These are phyloP conservation scores for Teunomyces pallodes DNA, from an alignment of 805 yeast genomes.

Conservation along the genomic window DNA sequence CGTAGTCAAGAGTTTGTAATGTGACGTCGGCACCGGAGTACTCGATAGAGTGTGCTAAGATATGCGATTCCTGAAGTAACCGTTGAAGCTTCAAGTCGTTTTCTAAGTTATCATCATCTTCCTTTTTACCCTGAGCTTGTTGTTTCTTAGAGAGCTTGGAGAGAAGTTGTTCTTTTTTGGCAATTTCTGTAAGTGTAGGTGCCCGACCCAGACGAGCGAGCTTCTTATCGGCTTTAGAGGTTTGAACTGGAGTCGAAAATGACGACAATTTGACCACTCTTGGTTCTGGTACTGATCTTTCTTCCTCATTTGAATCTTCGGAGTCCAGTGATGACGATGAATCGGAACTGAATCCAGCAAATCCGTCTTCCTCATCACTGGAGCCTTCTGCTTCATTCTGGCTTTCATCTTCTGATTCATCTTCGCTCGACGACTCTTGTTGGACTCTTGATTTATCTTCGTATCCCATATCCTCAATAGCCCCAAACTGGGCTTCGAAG, in stretches of 20 bases:
- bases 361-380: slow-evolving; percentile 11
- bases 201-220: slow-evolving; percentile 61
- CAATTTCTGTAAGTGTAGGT: slow-evolving; percentile 40
- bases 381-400: slow-evolving; percentile 9
- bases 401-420: slow-evolving; percentile 20
- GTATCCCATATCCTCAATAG: slow-evolving; percentile 52
- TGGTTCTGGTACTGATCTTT: slow-evolving; percentile 24
- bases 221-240: slow-evolving; percentile 49
- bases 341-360: neutral
- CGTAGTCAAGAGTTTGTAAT: slow-evolving; percentile 57
- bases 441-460: slow-evolving; percentile 37
- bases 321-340: slow-evolving; percentile 1
- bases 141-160: slow-evolving; percentile 33
- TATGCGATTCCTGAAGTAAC: slow-evolving; percentile 69
- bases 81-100: slow-evolving; percentile 74
- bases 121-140: slow-evolving; percentile 33
- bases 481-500: slow-evolving; percentile 65
- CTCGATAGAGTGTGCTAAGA: slow-evolving; percentile 42
- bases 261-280: slow-evolving; percentile 47
- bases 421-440: slow-evolving; percentile 10
- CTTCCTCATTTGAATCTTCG: slow-evolving; percentile 12
- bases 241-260: slow-evolving; percentile 16
- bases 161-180: slow-evolving; percentile 21
- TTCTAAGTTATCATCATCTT: slow-evolving; percentile 52
- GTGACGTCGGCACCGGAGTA: slow-evolving; percentile 70